A percentile compares a stretch with the other conserved stretches of the same genome.
These are phyloP conservation scores for Emergomyces orientalis DNA, from an alignment of 2,329 filamentous ascomycete species.

Conservation along the genomic window DNA sequence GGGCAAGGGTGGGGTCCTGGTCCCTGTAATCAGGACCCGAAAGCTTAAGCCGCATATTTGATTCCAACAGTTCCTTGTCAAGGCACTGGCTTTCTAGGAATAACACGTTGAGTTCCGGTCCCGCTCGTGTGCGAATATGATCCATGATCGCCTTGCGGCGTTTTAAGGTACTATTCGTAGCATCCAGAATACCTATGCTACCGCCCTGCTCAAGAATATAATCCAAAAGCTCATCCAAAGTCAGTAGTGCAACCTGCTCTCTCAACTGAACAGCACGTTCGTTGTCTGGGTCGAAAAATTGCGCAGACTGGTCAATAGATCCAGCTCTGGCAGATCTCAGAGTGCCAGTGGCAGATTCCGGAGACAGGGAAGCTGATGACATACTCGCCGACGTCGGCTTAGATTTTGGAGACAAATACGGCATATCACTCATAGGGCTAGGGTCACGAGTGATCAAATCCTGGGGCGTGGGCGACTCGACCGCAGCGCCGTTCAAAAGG, in stretches of 20 bases:
- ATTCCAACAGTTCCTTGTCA: constrained; percentile 74
- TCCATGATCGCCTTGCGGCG: constrained; percentile 76
- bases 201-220: constrained; percentile 77
- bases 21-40: constrained; percentile 93
- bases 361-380: constrained; percentile 1
- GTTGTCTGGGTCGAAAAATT: constrained; percentile 90
- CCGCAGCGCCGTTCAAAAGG: constrained; percentile 48
- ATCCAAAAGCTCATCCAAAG: constrained; percentile 81
- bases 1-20: constrained; percentile 75
- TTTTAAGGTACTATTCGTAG: constrained; percentile 89
- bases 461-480: constrained; percentile 18
- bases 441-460: constrained; percentile 9
- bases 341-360: constrained; percentile 7
- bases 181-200: constrained; percentile 89
- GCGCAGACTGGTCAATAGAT: constrained; percentile 74
- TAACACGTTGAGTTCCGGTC: constrained; percentile 75
- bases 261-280: constrained; percentile 69
- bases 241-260: constrained; percentile 86
- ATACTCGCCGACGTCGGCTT: not conserved
- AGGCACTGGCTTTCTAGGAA: constrained; percentile 94
- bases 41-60: constrained; percentile 94
- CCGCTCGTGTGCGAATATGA: constrained; percentile 70
- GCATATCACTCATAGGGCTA: constrained; percentile 12
- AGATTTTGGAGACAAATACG: not conserved
- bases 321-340: constrained; percentile 31